Evolutionary conservation across 2,329 filamentous ascomycete species (phyloP), one percentile per base, ranked within the genome.

Genomic region (Penicillium sp.): DNA sequence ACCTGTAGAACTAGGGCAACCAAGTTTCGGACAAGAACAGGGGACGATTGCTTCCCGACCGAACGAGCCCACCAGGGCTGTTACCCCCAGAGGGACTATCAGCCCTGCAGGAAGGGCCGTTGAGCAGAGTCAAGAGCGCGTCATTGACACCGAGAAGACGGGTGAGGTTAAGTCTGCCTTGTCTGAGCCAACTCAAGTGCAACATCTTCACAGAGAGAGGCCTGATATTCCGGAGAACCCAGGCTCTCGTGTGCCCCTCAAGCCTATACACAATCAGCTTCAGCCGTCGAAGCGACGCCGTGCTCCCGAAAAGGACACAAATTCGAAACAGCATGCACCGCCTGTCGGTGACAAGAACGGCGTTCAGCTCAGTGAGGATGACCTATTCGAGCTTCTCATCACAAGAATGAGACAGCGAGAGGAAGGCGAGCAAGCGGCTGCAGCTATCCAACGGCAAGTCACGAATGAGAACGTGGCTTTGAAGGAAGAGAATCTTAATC

Each of bases 341-440:
- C 6, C 13, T 7, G 6, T 39, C 7, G 23, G 25, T 31, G 44
- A 21, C 5, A 58, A 50, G 41, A 31, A 34, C 0, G 44, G 27
- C 12, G 12, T 27, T 18, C 50, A 65, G 12, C 51, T 71, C 1
- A 67, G 67, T 10, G 72, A 75, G 50, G 68, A 74, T 31, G 65
- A 65, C 32, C 55, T 75, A 7, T 74, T 74, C 31, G 65, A 71
- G 27, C 63, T 74, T 32, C 56, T 75, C 3, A 72, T 74, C 21
- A 54, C 50, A 21, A 70, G 57, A 44, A 60, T 75, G 23, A 73
- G 61, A 40, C 61, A 66, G 46, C 66, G 73, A 6, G 72, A 74
- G 52, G 67, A 74, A 42, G 64, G 62, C 34, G 71, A 72, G 50
- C 54, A 58, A 15, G 59, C 56, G 2, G 58, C 60, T 13, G 51